Evolutionary conservation across 495 filamentous ascomycete genomes (phyloP).

Genomic region (Xylaria scruposa): DNA sequence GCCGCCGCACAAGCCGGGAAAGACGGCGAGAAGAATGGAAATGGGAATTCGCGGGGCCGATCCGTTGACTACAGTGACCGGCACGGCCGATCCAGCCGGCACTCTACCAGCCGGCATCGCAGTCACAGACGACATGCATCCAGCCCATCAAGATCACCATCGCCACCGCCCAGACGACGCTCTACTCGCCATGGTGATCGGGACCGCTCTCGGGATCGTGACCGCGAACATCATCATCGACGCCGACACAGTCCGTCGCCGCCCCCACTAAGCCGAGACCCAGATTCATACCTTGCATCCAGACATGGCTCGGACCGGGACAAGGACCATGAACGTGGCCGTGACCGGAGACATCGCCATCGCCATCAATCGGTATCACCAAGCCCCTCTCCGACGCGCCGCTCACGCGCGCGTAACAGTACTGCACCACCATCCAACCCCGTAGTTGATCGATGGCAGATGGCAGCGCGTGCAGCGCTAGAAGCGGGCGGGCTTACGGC

Average conservation of each 20-base stretch:
- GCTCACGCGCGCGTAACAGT: conserved; percentile 18
- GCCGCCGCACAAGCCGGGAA: conserved; percentile 34
- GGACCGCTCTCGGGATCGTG: conserved; percentile 32
- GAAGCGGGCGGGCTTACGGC: conserved; percentile 50
- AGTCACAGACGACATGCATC: conserved; percentile 33
- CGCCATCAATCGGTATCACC: conserved; percentile 29
- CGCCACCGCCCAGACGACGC: conserved; percentile 33
- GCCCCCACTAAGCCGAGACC: conserved; percentile 18
- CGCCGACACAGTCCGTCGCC: conserved; percentile 26
- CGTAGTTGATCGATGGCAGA: conserved; percentile 36
- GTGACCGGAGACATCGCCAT: conserved; percentile 31
- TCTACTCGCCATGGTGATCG: conserved; percentile 34
- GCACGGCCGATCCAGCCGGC: conserved; percentile 30
- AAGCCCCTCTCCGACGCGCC: conserved; percentile 30
- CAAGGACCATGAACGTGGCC: conserved; percentile 20
- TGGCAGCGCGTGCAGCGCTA: conserved; percentile 48
- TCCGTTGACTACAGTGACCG: conserved; percentile 31
- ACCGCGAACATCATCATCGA: conserved; percentile 28
- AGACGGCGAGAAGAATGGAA: conserved; percentile 6
- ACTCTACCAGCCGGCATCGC: conserved; percentile 30
- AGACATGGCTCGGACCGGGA: conserved; percentile 25
- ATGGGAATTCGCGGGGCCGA: conserved; percentile 21
- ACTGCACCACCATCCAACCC: conserved; percentile 21
- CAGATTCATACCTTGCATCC: conserved; percentile 22
- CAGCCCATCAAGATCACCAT: conserved; percentile 37